Percentiles rank a stretch among this genome's conserved stretches.
Evolutionary conservation across 2,329 filamentous ascomycete species (phyloP).

Genomic region (Podosphaera aphanis): DNA sequence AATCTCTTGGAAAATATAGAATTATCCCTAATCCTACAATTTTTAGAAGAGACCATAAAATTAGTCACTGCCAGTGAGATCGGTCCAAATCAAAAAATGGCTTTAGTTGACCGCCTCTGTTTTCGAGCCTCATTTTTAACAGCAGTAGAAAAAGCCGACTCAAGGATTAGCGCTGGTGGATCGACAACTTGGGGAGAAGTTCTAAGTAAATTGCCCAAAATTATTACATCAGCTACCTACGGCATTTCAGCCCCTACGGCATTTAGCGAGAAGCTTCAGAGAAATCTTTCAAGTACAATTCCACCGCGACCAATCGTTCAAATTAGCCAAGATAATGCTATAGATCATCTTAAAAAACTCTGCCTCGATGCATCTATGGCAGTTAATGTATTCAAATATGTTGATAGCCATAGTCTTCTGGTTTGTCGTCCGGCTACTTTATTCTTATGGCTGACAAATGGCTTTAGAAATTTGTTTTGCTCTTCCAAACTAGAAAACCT

Average conservation of each 20-base stretch:
- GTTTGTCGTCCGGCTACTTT: conserved; percentile 21
- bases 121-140: conserved; percentile 42
- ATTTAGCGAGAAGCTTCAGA: conserved; percentile 76
- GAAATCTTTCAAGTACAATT: conserved; percentile 79
- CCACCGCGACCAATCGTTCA: conserved; percentile 77
- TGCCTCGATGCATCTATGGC: conserved; percentile 50
- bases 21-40: conserved; percentile 17
- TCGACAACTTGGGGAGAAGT: conserved; percentile 21
- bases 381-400: conserved; percentile 41
- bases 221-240: conserved; percentile 36
- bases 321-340: conserved; percentile 47
- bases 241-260: conserved; percentile 47
- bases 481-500: conserved; percentile 56
- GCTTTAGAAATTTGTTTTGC: conserved; percentile 42
- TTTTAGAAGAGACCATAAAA: conserved; percentile 15
- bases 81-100: conserved; percentile 21
- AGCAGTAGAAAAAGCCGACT: conserved; percentile 24
- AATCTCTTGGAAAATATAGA: conserved; percentile 45
- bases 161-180: conserved; percentile 21
- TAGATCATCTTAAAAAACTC: conserved; percentile 43
- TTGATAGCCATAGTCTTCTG: conserved; percentile 43
- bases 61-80: conserved; percentile 8
- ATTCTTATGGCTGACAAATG: conserved; percentile 1
- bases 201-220: conserved; percentile 23
- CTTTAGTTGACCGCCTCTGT: conserved; percentile 39